These are phyloP conservation scores for Alectoria sarmentosa DNA, from an alignment of 495 filamentous ascomycete genomes.

Conservation along the genomic window DNA sequence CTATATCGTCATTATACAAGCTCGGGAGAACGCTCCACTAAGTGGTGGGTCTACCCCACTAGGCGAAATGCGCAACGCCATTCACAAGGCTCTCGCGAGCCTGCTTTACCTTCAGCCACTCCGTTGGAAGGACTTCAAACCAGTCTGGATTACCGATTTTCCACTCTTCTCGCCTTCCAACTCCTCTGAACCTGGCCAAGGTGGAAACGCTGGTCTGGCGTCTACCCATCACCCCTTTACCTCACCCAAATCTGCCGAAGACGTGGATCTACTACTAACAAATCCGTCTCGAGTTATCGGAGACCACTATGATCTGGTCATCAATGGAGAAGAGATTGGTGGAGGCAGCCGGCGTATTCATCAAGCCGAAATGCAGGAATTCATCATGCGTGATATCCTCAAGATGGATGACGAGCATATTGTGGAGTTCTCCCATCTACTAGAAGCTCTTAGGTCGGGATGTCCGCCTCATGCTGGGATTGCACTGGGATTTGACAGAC, in stretches of 20 bases:
- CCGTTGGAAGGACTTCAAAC: constrained; percentile 45
- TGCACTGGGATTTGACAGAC: constrained; percentile 84
- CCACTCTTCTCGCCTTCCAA: constrained; percentile 77
- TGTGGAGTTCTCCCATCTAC: constrained; percentile 71
- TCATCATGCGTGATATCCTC: constrained; percentile 76
- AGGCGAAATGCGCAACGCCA: constrained; percentile 63
- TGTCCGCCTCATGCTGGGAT: constrained; percentile 98
- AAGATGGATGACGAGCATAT: constrained; percentile 55
- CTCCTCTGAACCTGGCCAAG: constrained; percentile 65
- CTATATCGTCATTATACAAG: constrained; percentile 73
- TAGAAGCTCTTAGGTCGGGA: constrained; percentile 73
- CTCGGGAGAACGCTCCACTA: constrained; percentile 55
- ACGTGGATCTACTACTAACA: constrained; percentile 66
- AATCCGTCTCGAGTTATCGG: constrained; percentile 65
- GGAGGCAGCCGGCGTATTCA: constrained; percentile 93
- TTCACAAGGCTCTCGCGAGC: constrained; percentile 60
- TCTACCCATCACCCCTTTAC: constrained; percentile 97
- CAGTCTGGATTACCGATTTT: constrained; percentile 83
- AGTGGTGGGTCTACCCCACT: constrained; percentile 69
- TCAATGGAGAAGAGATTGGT: constrained; percentile 92
- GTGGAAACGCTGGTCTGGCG: constrained; percentile 67
- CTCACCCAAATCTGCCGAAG: constrained; percentile 62
- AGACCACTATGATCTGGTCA: constrained; percentile 90
- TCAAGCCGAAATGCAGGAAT: constrained; percentile 74
- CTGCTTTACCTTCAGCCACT: constrained; percentile 48